Conservation (phyloP, 2,329 filamentous ascomycete species). For the Mollisiaceae sp. region DNA sequence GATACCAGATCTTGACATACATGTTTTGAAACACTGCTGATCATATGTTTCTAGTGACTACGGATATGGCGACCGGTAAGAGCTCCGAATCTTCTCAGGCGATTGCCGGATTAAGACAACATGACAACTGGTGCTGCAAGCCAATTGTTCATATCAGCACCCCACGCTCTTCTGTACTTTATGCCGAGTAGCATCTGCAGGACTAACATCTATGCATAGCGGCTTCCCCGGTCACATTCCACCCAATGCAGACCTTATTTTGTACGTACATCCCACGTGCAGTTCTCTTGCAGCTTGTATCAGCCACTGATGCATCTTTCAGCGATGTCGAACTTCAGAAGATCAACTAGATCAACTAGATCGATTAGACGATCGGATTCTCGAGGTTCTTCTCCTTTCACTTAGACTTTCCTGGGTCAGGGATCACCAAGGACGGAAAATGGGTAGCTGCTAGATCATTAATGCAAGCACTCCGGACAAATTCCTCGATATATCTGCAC, state of each 20-base stretch:
- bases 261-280: slow-evolving; percentile 63
- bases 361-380: not conserved
- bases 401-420: slow-evolving; percentile 8
- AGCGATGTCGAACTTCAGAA: slow-evolving; percentile 74
- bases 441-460: not conserved
- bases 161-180: not conserved
- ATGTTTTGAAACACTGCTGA: slow-evolving; percentile 27
- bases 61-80: slow-evolving; percentile 67
- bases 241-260: slow-evolving; percentile 75
- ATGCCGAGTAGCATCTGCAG: slow-evolving; percentile 10
- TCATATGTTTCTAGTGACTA: slow-evolving; percentile 56
- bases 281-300: not conserved
- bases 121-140: slow-evolving; percentile 13
- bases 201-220: slow-evolving; percentile 49
- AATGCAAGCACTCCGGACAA: slow-evolving; percentile 9
- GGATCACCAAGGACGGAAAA: slow-evolving; percentile 1
- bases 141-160: slow-evolving; percentile 7
- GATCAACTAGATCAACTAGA: slow-evolving; percentile 57
- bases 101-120: not conserved
- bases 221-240: slow-evolving; percentile 83
- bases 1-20: not conserved
- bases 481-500: slow-evolving; percentile 9
- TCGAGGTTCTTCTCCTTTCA: not conserved
- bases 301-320: slow-evolving; percentile 28
- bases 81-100: slow-evolving; percentile 16